phyloP scores from a whole-genome alignment of 2,329 filamentous ascomycete genomes.

The Neonectria hederae region DNA sequence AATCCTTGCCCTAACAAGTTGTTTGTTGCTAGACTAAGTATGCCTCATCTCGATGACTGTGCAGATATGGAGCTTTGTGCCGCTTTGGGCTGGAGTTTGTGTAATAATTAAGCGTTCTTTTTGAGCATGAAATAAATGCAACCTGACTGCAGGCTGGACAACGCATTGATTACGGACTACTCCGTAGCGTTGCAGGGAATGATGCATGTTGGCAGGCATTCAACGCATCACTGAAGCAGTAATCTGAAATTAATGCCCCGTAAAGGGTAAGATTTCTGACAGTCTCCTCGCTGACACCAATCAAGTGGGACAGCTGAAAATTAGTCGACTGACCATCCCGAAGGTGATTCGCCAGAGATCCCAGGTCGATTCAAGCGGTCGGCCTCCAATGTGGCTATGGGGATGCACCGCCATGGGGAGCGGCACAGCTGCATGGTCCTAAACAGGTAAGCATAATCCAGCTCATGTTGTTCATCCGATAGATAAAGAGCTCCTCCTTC shows the following conservation, averaged over 20 bases:
- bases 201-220: too few species aligned
- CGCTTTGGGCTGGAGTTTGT: too few species aligned
- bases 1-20: too few species aligned
- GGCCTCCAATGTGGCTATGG: neutral
- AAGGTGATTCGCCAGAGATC: neutral
- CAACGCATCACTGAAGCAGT: too few species aligned
- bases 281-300: neutral
- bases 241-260: neutral
- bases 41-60: too few species aligned
- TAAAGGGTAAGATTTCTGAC: neutral
- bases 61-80: too few species aligned
- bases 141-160: too few species aligned
- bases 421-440: neutral
- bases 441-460: neutral
- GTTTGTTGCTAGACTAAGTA: too few species aligned
- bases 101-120: too few species aligned
- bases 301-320: slow-evolving; percentile 2
- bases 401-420: neutral
- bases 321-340: neutral
- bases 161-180: too few species aligned
- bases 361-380: neutral
- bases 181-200: too few species aligned
- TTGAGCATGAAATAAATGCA: too few species aligned
- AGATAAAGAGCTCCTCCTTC: neutral
- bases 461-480: neutral